A percentile compares a stretch with the other conserved stretches of the same genome.
phyloP scores from a whole-genome alignment of 2,329 filamentous ascomycete species.

The Zymoseptoria ardabiliae region DNA sequence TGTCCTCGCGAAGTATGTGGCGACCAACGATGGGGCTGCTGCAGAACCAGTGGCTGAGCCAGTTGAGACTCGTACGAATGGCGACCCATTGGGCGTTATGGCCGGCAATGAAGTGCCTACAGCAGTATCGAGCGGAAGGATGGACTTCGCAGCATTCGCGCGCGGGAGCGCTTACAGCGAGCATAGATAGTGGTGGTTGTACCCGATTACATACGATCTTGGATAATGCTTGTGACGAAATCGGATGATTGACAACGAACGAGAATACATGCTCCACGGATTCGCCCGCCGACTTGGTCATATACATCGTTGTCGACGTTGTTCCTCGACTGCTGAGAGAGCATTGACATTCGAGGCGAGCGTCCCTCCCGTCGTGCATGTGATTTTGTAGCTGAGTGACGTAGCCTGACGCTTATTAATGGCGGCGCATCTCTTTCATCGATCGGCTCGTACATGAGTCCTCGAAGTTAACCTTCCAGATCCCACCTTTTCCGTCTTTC shows the following conservation, averaged over 20 bases:
- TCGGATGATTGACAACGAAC: not conserved
- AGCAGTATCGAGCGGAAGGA: not conserved
- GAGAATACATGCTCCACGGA: not conserved
- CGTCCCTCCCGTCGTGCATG: not conserved
- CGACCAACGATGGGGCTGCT: not conserved
- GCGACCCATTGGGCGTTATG: slow-evolving; percentile 10
- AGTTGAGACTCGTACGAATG: slow-evolving; percentile 1
- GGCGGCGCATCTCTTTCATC: not conserved
- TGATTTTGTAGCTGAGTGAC: not conserved
- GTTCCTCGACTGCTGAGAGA: no score
- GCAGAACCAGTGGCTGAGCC: not conserved
- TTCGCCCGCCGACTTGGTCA: not conserved
- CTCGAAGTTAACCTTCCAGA: not conserved
- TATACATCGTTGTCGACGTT: no score
- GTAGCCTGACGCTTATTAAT: not conserved
- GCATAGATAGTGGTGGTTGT: not conserved
- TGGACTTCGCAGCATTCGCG: slow-evolving; percentile 16
- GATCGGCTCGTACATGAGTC: no score
- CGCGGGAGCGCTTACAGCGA: slow-evolving; percentile 15
- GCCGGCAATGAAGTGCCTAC: slow-evolving; percentile 1
- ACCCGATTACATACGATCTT: not conserved
- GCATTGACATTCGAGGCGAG: not conserved
- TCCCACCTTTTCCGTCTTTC: not conserved
- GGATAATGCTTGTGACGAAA: not conserved
- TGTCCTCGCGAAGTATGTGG: slow-evolving; percentile 5